These are phyloP conservation scores for Mortierella sp. DNA, from an alignment of 371 early-diverging fungal species.

Conservation along the genomic window DNA sequence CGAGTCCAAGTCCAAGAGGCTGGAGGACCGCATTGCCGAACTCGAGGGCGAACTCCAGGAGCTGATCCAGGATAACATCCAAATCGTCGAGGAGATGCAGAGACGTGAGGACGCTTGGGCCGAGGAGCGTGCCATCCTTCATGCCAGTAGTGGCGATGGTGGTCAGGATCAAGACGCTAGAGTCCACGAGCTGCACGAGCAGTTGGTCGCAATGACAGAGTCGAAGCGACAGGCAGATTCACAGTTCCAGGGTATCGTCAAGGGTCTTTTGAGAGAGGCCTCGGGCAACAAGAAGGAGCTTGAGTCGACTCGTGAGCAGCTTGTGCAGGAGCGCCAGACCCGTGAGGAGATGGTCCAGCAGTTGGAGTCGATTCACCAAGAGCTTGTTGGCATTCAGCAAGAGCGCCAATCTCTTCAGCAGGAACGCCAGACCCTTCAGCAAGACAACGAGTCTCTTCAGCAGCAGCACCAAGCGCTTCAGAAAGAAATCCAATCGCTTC, in stretches of 20 bases:
- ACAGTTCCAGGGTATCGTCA: slow-evolving; percentile 58
- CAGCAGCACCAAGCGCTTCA: slow-evolving; percentile 8
- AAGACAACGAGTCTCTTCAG: slow-evolving; percentile 12
- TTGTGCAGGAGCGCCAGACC: slow-evolving; percentile 14
- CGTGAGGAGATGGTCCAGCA: slow-evolving; percentile 6
- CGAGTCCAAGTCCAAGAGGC: slow-evolving; percentile 35
- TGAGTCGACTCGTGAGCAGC: slow-evolving; percentile 8
- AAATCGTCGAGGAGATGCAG: slow-evolving; percentile 58
- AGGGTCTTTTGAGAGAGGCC: slow-evolving; percentile 50
- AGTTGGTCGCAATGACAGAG: slow-evolving; percentile 38
- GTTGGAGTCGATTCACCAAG: slow-evolving; percentile 16
- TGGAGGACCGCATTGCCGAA: slow-evolving; percentile 27
- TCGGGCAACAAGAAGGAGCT: slow-evolving; percentile 48
- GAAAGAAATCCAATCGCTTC: slow-evolving; percentile 11
- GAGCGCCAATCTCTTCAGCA: slow-evolving; percentile 15
- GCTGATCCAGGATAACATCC: slow-evolving; percentile 48
- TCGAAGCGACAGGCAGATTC: slow-evolving; percentile 53
- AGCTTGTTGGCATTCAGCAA: slow-evolving; percentile 5
- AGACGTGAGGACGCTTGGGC: slow-evolving; percentile 50
- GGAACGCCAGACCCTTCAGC: slow-evolving; percentile 15
- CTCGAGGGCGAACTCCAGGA: slow-evolving; percentile 34
- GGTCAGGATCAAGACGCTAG: slow-evolving; percentile 19
- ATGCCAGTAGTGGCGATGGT: slow-evolving; percentile 6
- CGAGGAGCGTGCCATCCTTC: slow-evolving; percentile 37
- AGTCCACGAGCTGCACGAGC: slow-evolving; percentile 48